Evolutionary conservation across 106 monocot genomes (phyloP).

Genomic region (Allium fistulosum): DNA sequence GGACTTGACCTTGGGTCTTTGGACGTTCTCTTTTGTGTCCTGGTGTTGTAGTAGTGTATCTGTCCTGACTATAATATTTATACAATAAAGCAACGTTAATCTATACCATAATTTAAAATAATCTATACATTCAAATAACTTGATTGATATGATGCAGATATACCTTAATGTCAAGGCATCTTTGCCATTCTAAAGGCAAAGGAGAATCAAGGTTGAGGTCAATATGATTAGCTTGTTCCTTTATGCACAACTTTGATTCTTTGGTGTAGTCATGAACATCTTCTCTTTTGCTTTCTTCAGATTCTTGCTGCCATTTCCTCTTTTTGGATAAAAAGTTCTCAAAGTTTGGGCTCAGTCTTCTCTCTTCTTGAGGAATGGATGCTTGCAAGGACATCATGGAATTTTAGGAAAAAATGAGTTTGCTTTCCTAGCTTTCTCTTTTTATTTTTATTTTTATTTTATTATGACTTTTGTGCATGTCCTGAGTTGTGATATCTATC

Average conservation of each 20-base stretch:
- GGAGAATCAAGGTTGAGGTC: conserved; percentile 65
- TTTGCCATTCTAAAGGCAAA: conserved; percentile 59
- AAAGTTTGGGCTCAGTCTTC: conserved; percentile 1
- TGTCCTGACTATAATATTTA: conserved; percentile 39
- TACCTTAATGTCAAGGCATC: conserved; percentile 73
- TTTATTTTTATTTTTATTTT: background rate
- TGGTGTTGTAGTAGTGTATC: conserved; percentile 61
- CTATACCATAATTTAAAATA: too few species aligned
- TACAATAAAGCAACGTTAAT: too few species aligned
- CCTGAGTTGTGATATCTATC: background rate
- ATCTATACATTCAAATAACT: too few species aligned
- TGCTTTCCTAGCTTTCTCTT: background rate
- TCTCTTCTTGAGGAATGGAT: conserved; percentile 9
- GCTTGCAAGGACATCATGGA: conserved; percentile 54
- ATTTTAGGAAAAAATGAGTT: background rate
- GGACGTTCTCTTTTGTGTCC: conserved; percentile 44
- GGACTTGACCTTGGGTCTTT: conserved; percentile 29
- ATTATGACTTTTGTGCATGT: background rate
- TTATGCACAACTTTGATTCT: background rate
- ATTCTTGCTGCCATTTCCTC: conserved; percentile 27
- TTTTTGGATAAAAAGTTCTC: conserved; percentile 20
- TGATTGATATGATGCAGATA: too few species aligned
- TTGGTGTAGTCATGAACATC: too few species aligned
- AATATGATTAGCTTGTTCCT: conserved; percentile 5
- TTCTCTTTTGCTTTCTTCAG: background rate